These are phyloP conservation scores for Teratosphaeria gauchensis DNA, from an alignment of 2,329 filamentous ascomycete species.

Conservation along the genomic window DNA sequence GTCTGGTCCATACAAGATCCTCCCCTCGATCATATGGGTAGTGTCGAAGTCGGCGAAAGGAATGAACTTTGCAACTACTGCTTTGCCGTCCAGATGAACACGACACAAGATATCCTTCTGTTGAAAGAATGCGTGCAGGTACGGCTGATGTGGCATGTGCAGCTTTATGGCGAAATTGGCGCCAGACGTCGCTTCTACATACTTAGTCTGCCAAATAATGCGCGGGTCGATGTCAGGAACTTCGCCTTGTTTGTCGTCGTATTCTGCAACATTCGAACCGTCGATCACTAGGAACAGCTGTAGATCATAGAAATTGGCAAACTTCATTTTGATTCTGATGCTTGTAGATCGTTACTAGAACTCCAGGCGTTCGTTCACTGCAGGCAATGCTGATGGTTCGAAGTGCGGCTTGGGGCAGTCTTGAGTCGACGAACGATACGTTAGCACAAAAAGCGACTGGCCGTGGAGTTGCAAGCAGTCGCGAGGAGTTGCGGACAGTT, in stretches of 20 bases:
- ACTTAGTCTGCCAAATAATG: not conserved
- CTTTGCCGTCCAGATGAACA: conserved; percentile 12
- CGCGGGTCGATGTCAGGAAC: not conserved
- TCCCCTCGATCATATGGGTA: not conserved
- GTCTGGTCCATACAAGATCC: not conserved
- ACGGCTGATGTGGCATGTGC: not conserved
- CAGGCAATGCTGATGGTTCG: no score
- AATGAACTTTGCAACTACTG: not conserved
- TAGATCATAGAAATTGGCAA: not conserved
- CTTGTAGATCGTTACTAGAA: no score
- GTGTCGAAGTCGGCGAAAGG: no score
- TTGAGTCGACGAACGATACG: no score
- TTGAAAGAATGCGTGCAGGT: no score
- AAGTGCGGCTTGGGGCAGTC: no score
- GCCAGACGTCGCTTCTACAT: conserved; percentile 4
- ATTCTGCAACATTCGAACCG: not conserved
- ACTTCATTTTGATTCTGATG: not conserved
- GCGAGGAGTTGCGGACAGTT: no score
- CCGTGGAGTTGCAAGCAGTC: no score
- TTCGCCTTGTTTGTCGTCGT: not conserved
- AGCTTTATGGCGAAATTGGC: conserved; percentile 1
- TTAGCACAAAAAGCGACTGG: no score
- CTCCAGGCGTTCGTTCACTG: no score
- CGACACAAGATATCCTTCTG: conserved; percentile 1
- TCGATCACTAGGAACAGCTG: not conserved